Base-by-base conservation (phyloP, 2,329 filamentous ascomycete species). In the Scedosporium dehoogii region DNA sequence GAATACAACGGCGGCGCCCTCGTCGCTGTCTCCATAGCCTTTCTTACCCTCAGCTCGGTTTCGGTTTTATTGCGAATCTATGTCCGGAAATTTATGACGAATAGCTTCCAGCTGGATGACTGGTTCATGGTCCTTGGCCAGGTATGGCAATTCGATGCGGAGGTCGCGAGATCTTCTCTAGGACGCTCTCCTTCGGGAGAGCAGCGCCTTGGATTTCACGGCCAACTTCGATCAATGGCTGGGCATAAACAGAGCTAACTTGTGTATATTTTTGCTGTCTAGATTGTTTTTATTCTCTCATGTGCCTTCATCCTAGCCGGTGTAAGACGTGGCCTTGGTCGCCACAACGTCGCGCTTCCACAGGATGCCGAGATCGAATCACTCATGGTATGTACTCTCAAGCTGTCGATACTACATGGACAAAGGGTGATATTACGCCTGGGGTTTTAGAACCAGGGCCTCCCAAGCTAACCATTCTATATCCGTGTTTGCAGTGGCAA, bases 81-180 rank as follows among this genome's bases (percentile, higher is more conserved):
- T 68, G 78, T 78, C 12, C 72, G 78, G 63, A 70, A 70, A 4
- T 69, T 74, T 23, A 67, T 81, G 65, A 79, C 76, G 64, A 78
- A 76, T 44, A 71, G 71, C 60, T 79, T 81, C 62, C 73, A 79
- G 66, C 64, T 71, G n/a, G 80, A 83, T 69, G 80, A 83, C 71
- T 82, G 80, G 79, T 71, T 82, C 65, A 82, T 83, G 79, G 65
- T 82, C 53, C 66, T 76, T 63, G 75, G 18, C 12, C 59, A 61
- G 33, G 59, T 61, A 56, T n/a, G 46, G 76, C 33, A 79, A 80
- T 72, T 79, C 81, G 70, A 6, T 73, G 29, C 29, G 6, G 6
- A n/a, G 7, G 7, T 33, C 29, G 29, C 29, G 6, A 33, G 6
- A 33, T 63, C 16, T 12, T 29, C 14, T 4, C 10, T 51, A 55